Base-by-base conservation (phyloP, 768 basidiomycete genomes). In the Postia placenta region DNA sequence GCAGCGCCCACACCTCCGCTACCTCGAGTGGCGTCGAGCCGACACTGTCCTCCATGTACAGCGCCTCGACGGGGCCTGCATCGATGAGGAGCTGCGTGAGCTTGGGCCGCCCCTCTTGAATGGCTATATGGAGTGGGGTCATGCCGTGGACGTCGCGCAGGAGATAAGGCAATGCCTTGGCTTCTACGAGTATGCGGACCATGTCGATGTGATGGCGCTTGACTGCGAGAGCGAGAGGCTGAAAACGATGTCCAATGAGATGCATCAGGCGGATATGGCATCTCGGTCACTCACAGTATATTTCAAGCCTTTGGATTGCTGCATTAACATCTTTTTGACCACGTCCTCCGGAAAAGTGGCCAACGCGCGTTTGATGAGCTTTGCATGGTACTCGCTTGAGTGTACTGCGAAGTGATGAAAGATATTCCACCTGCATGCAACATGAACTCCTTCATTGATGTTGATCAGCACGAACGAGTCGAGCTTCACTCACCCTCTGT, bases 41-140 rank as follows among this genome's bases (percentile, higher is more conserved):
- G 4, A 69, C 65, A 15, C 60, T 52, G 40, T 83, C 74, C 58
- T 84, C 81, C 33, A 69, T 62, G 48, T 66, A 64, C 1, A 81
- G 59, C 0, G 60, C 66, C 15, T 33, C 27, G 0, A 60, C 50
- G 19, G 75, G 70, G 1, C 67, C 63, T 1, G 63, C 65, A 1
- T 67, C 60, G 27, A 76, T 53, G 19, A 83, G 64, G 9, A 67
- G 43, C 24, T 67, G 52, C 1, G 69, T 65, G 7, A 78, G 74
- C 19, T 67, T 55, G 0, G 66, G 19, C 49, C 53, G 69, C 19
- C 67, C 64, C 0, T 48, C 24, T 6, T 65, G 64, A 20, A 74
- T 67, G 0, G 80, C 78, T 23, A 66, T 50, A 54, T 82, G 81
- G 1, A 83, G 64, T 2, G 78, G 73, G 0, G 70, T 78, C n/a